Evolutionary conservation across 2,329 filamentous ascomycete genomes (phyloP).

Genomic region (Raffaelea albimanens): DNA sequence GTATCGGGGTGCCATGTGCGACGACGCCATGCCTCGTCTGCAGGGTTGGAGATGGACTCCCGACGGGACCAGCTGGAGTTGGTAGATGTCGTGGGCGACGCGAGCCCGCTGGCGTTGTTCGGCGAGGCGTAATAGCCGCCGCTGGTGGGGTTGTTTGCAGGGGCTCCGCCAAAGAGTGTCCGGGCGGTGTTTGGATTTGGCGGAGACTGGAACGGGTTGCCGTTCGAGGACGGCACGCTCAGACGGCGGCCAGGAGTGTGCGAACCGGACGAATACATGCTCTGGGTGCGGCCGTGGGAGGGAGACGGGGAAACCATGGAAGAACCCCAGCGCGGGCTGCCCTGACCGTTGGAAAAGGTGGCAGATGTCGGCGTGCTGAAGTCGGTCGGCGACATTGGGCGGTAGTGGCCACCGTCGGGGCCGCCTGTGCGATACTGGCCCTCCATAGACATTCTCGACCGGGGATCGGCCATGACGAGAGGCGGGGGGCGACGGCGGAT

Average conservation of each 20-base stretch:
- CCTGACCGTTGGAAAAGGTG: conserved; percentile 67
- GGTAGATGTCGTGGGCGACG: conserved; percentile 57
- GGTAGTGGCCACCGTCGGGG: conserved; percentile 50
- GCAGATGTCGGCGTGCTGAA: conserved; percentile 78
- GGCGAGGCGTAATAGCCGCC: conserved; percentile 42
- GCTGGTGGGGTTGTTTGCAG: conserved; percentile 47
- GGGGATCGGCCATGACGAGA: conserved; percentile 70
- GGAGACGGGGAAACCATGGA: conserved; percentile 64
- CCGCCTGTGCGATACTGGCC: conserved; percentile 52
- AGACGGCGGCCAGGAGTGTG: conserved; percentile 64
- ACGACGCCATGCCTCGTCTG: conserved; percentile 70
- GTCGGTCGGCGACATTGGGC: conserved; percentile 59
- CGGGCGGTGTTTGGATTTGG: conserved; percentile 47
- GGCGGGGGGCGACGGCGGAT: conserved; percentile 67
- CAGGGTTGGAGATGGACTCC: conserved; percentile 51
- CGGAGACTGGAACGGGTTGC: conserved; percentile 63
- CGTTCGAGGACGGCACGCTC: conserved; percentile 64
- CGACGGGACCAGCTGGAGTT: conserved; percentile 51
- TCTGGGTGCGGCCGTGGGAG: conserved; percentile 58
- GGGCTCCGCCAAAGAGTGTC: conserved; percentile 42
- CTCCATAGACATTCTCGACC: conserved; percentile 58
- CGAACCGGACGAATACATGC: conserved; percentile 57
- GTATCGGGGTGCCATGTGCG: conserved; percentile 88
- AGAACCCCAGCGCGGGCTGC: conserved; percentile 66
- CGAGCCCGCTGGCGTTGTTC: conserved; percentile 45